phyloP scores from a whole-genome alignment of 305 asterid species.

The Salvia sclarea region DNA sequence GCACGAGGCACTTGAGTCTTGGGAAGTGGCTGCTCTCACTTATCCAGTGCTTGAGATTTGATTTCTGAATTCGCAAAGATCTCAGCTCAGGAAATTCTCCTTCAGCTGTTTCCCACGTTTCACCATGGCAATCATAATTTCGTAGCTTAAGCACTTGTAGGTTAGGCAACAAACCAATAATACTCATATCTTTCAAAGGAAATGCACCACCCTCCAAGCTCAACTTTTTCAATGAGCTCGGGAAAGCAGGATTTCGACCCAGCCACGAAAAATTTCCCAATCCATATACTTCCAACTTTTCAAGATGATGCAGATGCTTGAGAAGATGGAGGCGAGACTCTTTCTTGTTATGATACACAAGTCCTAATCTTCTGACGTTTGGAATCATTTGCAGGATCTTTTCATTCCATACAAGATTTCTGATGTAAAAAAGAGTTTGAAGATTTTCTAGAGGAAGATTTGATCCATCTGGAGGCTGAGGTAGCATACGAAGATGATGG shows the following conservation, averaged over 20 bases:
- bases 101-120: too few relatives aligned
- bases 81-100: too few relatives aligned
- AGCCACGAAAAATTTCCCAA: too few relatives aligned
- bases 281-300: neutral
- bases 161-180: slow-evolving; percentile 8
- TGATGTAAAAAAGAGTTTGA: neutral
- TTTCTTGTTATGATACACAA: neutral
- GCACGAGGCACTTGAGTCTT: too few relatives aligned
- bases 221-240: slow-evolving; percentile 15
- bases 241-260: too few relatives aligned
- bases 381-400: neutral
- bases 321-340: neutral
- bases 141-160: neutral
- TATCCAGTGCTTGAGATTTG: too few relatives aligned
- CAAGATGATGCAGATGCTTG: neutral
- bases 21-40: too few relatives aligned
- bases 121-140: too few relatives aligned
- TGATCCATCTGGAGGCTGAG: neutral
- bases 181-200: neutral
- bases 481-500: neutral
- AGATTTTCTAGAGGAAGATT: neutral
- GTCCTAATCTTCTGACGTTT: neutral
- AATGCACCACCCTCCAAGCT: neutral
- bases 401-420: neutral
- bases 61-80: too few relatives aligned